Base-by-base conservation (phyloP, 441 rosid species). In the Jatropha podagrica region DNA sequence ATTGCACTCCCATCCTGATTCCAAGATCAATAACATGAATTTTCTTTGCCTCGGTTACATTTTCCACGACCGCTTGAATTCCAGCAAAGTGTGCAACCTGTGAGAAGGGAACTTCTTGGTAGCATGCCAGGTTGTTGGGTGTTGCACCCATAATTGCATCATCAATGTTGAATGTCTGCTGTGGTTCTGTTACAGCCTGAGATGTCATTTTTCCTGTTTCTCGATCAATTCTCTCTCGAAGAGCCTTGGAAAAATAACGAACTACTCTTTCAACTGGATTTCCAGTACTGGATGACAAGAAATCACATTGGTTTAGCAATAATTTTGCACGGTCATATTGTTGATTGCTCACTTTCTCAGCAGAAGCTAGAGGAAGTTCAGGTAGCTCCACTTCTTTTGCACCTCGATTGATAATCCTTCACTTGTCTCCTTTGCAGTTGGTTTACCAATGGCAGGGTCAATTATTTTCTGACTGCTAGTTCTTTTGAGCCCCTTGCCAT, bases 41-140 rank as follows among this genome's bases (percentile, higher is more conserved):
- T 76, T 17, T 87, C 63, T 74, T 87, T 20, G 88, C 84, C 18
- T 69, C 74, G 0, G 73, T 69, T 54, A 87, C 85, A 60, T 75
- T 81, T 62, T 88, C 94, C 3, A 85, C 66, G 13, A 90, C 79
- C 18, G 91, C 83, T 73, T 90, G 94, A 49, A 85, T 76, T 65
- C 82, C 91, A 6, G 89, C 41, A 15, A 86, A 87, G 44, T 83
- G 83, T 42, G 65, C n/a, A 51, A 83, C 65, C 81, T 80, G 79
- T 10, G 10, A 2, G 68, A 87, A 88, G 0, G 95, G 91, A 44
- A 83, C 51, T 69, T 66, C 72, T 78, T 15, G 41, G 67, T 84
- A 77, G 74, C 44, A 76, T 0, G 89, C 85, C 12, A 88, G 17
- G 49, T 14, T 9, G 65, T 62, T 23, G 0, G 62, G 68, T 40